Evolutionary conservation across 805 yeast species (phyloP), one percentile per base, ranked within the genome.

Genomic region (Myxozyma geophila): DNA sequence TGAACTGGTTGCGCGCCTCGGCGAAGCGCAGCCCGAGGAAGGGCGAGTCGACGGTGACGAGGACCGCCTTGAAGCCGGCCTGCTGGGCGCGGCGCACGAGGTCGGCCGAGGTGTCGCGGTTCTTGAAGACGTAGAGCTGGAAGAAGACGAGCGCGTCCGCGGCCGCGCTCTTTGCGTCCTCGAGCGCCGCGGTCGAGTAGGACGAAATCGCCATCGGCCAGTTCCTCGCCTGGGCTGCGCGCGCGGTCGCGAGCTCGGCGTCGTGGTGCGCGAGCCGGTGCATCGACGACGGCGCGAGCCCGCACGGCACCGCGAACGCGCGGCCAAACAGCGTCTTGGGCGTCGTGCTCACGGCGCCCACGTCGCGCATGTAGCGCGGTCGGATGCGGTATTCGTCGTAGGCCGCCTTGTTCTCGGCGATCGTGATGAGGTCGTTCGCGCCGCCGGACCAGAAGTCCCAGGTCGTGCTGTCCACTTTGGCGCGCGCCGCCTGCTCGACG

Each of bases 321-420:
- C 50, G 37, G 13, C 75, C 76, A 21, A 67, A 57, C 40, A 35
- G 39, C 8, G 28, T 28, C 23, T 48, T 79, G 12, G 92, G 85
- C 5, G 85, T 73, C 10, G 85, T 75, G 71, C 87, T 89, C 49
- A 89, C 81, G 49, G 81, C 74, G 9, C 55, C 75, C 10, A 89
- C 95, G 75, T 90, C 87, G n/a, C 87, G 87, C 58, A 89, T 76
- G 17, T 89, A 80, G 63, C 85, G 81, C 17, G 96, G 96, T 71
- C 85, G 86, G 78, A 89, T 89, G 70, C 85, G 88, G 54, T 88
- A 83, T 37, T 91, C 77, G 69, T 86, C 90, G 74, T 83, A 89
- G 7, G 92, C 90, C 58, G 83, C 81, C 72, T 87, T 92, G 75
- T 90, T 89, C 70, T 89, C 93, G 71, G 95, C 79, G 69, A 87